phyloP scores from a whole-genome alignment of 345 rosid species.

The Nasturtium officinale region DNA sequence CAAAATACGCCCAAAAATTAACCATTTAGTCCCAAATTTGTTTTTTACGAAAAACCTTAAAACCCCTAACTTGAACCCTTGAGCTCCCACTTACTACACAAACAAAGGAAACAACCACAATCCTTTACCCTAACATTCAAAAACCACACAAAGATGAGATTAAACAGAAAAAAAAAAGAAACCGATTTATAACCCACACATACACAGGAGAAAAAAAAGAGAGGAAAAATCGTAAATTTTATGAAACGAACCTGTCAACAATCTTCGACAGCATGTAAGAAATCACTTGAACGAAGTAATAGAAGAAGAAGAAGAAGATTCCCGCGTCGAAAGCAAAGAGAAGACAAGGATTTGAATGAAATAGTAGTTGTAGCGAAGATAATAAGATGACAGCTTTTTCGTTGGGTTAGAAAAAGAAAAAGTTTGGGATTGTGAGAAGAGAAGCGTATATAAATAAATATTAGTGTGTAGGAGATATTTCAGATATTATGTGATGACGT shows the following conservation, averaged over 20 bases:
- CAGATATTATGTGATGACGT: slow-evolving; percentile 44
- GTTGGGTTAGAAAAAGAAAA: too few species aligned
- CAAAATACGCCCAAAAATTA: neutral
- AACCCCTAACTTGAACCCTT: slow-evolving; percentile 9
- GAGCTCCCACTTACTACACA: slow-evolving; percentile 3
- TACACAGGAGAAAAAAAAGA: neutral
- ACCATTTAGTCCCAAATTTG: neutral
- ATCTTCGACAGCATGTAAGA: slow-evolving; percentile 45
- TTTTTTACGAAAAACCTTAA: neutral
- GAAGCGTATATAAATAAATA: too few species aligned
- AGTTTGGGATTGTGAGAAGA: too few species aligned
- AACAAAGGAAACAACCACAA: neutral
- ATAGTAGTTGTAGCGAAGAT: neutral
- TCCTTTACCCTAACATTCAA: neutral
- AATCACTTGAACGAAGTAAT: neutral
- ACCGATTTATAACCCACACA: neutral
- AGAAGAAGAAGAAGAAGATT: neutral
- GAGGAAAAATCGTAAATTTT: neutral
- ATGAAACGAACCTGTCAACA: slow-evolving; percentile 45
- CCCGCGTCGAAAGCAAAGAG: neutral
- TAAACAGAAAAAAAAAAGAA: neutral
- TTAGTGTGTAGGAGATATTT: slow-evolving; percentile 44
- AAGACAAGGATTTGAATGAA: neutral
- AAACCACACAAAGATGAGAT: neutral
- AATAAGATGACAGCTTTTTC: neutral